Conservation (phyloP, 768 basidiomycete species). For the Tubosaeta sp. region DNA sequence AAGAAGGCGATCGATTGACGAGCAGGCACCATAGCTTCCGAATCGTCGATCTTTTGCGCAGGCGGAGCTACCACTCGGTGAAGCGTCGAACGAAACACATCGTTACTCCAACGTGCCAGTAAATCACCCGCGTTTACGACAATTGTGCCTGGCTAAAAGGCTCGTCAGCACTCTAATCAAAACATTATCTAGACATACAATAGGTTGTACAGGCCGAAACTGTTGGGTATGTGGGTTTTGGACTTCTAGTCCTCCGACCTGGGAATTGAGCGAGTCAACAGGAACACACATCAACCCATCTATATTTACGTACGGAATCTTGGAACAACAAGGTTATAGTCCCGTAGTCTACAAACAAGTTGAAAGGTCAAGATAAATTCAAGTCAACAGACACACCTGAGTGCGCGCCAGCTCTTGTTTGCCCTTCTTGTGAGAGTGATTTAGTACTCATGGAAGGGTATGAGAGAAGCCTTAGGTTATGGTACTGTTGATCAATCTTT, state of each 20-base stretch:
- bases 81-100: conserved; percentile 71
- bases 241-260: conserved; percentile 80
- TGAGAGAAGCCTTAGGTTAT: conserved; percentile 75
- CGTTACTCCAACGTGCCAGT: conserved; percentile 80
- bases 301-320: conserved; percentile 46
- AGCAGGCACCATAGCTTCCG: conserved; percentile 52
- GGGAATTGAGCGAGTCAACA: conserved; percentile 2
- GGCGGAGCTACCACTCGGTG: conserved; percentile 80
- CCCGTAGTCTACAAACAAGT: conserved; percentile 57
- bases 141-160: conserved; percentile 65
- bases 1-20: conserved; percentile 86
- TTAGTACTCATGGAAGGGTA: conserved; percentile 72
- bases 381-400: conserved; percentile 43
- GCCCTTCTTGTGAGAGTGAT: conserved; percentile 56
- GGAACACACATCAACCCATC: neutral
- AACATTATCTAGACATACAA: conserved; percentile 43
- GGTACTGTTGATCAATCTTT: conserved; percentile 70
- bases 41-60: conserved; percentile 42
- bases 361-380: conserved; percentile 31
- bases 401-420: conserved; percentile 80
- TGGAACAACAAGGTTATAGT: conserved; percentile 82
- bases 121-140: conserved; percentile 83
- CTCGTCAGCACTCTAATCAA: conserved; percentile 2
- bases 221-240: conserved; percentile 72
- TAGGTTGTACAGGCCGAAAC: conserved; percentile 70